These are phyloP conservation scores for Pichia sorboxylosa DNA, from an alignment of 1,139 yeast genomes.

Conservation along the genomic window DNA sequence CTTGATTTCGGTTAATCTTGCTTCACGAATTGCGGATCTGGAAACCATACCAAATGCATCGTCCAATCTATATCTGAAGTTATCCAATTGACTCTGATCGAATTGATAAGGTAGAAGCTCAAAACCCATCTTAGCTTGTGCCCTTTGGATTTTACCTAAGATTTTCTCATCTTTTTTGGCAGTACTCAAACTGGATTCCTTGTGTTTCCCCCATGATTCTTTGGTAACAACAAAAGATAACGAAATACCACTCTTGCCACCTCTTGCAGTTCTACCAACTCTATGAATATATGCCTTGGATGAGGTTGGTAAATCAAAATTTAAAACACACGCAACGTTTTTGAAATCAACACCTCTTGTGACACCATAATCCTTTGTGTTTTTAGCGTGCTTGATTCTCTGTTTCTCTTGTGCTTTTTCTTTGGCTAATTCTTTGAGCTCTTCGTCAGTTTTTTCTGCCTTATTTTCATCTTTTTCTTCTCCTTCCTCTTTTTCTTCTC, in stretches of 20 bases:
- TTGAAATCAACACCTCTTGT: slow-evolving; percentile 95
- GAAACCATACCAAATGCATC: slow-evolving; percentile 97
- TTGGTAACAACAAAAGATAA: slow-evolving; percentile 81
- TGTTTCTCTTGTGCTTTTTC: too few relatives aligned
- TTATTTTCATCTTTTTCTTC: slow-evolving; percentile 21
- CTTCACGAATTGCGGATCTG: slow-evolving; percentile 80
- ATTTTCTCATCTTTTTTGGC: slow-evolving; percentile 83
- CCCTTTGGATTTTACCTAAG: slow-evolving; percentile 60
- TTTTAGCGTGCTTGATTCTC: slow-evolving; percentile 26
- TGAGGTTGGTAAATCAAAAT: slow-evolving; percentile 87
- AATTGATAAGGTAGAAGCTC: slow-evolving; percentile 73
- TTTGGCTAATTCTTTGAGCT: too few relatives aligned
- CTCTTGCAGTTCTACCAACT: slow-evolving; percentile 96
- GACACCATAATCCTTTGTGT: slow-evolving; percentile 70
- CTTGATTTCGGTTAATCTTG: slow-evolving; percentile 81
- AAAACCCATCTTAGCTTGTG: slow-evolving; percentile 64
- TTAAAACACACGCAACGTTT: slow-evolving; percentile 91
- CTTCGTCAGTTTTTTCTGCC: slow-evolving; percentile 3
- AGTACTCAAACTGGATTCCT: slow-evolving; percentile 56
- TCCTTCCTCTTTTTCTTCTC: slow-evolving; percentile 35
- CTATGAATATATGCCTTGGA: slow-evolving; percentile 89
- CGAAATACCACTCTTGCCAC: slow-evolving; percentile 92
- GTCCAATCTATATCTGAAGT: slow-evolving; percentile 92
- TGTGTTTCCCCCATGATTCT: slow-evolving; percentile 83
- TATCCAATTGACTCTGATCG: slow-evolving; percentile 87